A percentile compares a stretch with the other conserved stretches of the same genome.
Evolutionary conservation across 129 eudicot species (phyloP).

Genomic region (Ambrosia trifida): DNA sequence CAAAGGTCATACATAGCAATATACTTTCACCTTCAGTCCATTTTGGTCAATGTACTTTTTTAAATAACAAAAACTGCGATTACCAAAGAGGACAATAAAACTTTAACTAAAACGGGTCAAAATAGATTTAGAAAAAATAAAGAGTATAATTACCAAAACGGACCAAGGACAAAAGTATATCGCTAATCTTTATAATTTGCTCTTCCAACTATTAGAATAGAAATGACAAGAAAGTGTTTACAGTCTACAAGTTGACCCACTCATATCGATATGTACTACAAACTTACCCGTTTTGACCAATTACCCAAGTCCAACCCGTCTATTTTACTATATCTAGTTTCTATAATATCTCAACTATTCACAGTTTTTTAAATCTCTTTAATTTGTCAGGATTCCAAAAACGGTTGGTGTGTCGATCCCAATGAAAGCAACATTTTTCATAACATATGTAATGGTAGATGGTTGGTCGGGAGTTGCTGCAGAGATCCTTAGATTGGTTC

Average conservation of each 20-base stretch:
- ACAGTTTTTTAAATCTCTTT: neutral
- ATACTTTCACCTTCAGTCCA: neutral
- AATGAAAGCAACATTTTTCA: slow-evolving; percentile 87
- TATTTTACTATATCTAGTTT: neutral
- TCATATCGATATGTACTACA: too few relatives aligned
- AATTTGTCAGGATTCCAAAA: slow-evolving; percentile 58
- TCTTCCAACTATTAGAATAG: neutral
- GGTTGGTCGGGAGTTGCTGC: slow-evolving; percentile 97
- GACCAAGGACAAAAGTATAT: neutral
- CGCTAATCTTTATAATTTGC: neutral
- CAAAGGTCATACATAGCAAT: neutral
- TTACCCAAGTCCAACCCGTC: neutral
- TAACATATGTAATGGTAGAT: slow-evolving; percentile 79
- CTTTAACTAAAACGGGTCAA: too few relatives aligned
- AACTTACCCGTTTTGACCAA: neutral
- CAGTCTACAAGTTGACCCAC: neutral
- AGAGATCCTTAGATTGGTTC: slow-evolving; percentile 75
- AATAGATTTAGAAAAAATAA: too few relatives aligned
- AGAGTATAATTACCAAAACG: neutral
- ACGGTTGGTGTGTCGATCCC: slow-evolving; percentile 90
- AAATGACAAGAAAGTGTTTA: neutral
- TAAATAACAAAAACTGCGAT: neutral
- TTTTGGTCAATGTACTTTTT: neutral
- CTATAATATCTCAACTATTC: neutral
- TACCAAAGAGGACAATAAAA: neutral